Evolutionary conservation across 1,284 basidiomycete genomes (phyloP).

Genomic region (Anthracocystis panici-leucophaei): DNA sequence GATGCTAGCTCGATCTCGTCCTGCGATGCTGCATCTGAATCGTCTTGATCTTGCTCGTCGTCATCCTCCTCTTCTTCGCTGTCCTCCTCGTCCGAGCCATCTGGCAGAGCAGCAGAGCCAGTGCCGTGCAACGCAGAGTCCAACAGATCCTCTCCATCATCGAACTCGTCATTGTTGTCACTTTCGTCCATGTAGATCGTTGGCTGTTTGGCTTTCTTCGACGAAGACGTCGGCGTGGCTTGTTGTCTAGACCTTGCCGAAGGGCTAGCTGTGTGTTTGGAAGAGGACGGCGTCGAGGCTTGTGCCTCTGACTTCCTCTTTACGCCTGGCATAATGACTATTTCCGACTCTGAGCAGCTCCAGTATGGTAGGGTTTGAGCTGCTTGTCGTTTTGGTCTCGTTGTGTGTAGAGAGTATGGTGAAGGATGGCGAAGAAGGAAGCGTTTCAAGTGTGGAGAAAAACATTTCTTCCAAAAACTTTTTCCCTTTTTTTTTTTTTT

Average conservation of each 20-base stretch:
- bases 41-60: constrained; percentile 23
- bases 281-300: constrained; percentile 24
- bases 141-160: constrained; percentile 60
- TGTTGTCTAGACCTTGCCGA: constrained; percentile 18
- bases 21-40: constrained; percentile 28
- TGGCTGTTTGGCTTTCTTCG: constrained; percentile 8
- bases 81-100: constrained; percentile 49
- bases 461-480: constrained; percentile 34
- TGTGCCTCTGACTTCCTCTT: constrained; percentile 50
- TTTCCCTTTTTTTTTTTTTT: constrained; percentile 9
- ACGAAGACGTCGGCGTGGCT: constrained; percentile 13
- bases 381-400: neutral
- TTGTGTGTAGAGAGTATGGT: constrained; percentile 3
- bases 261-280: constrained; percentile 24
- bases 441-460: constrained; percentile 17
- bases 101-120: constrained; percentile 42
- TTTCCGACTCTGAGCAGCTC: neutral
- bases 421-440: neutral
- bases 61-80: constrained; percentile 53
- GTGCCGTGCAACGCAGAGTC: constrained; percentile 45
- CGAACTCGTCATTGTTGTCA: constrained; percentile 63
- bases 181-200: constrained; percentile 34
- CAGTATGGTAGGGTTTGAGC: neutral
- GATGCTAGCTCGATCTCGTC: constrained; percentile 37
- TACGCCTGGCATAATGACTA: constrained; percentile 42